These are phyloP conservation scores for Hymenoscyphus repandus DNA, from an alignment of 2,329 filamentous ascomycete genomes.

Conservation along the genomic window DNA sequence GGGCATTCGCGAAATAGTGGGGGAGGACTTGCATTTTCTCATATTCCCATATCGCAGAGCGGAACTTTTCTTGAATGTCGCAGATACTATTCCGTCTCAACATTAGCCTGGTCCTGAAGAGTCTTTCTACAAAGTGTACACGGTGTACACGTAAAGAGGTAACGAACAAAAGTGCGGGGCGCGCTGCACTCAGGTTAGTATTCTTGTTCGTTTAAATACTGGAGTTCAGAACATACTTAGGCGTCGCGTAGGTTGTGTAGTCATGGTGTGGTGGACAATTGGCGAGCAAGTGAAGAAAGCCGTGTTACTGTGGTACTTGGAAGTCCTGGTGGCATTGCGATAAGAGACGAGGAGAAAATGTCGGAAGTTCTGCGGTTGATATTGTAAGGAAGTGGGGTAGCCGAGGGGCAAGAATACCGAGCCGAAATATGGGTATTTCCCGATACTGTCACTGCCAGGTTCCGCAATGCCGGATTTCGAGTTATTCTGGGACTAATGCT, in stretches of 20 bases:
- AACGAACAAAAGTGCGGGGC: constrained; percentile 23
- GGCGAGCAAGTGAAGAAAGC: neutral
- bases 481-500: too few species aligned
- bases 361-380: neutral
- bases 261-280: constrained; percentile 7
- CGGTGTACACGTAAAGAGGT: neutral
- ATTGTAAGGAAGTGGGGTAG: neutral
- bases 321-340: neutral
- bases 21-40: constrained; percentile 60
- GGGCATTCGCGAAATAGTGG: constrained; percentile 3
- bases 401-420: constrained; percentile 4
- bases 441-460: neutral
- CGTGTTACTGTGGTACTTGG: neutral
- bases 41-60: constrained; percentile 76
- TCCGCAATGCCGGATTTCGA: neutral
- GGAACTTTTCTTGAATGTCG: constrained; percentile 92
- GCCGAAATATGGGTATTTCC: neutral
- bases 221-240: constrained; percentile 15
- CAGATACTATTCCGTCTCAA: constrained; percentile 51
- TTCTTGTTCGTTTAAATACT: constrained; percentile 1
- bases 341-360: neutral
- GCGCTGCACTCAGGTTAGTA: constrained; percentile 10
- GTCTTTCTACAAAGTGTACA: neutral
- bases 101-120: neutral
- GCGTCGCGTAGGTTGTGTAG: constrained; percentile 14